Base-by-base conservation (phyloP, 2,329 filamentous ascomycete species). In the Xylaria sp. region DNA sequence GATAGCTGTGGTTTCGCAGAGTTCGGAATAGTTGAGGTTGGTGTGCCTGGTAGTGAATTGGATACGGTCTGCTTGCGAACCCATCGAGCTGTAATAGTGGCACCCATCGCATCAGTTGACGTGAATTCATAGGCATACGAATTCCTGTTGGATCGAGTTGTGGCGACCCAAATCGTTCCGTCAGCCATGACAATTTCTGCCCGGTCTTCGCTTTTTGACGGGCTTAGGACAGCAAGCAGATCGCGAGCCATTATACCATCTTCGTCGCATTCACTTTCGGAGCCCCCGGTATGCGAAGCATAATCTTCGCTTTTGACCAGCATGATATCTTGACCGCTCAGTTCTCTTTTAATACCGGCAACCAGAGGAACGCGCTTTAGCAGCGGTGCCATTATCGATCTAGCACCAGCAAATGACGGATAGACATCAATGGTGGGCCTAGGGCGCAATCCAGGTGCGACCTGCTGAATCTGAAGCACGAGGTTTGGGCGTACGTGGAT, bases 381-480 rank as follows among this genome's bases (percentile, higher is more conserved):
- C 27, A 92, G 79, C 19, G 85, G 84, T 5, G 89, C 86, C 24
- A 89, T 84, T 65, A 88, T 88, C 61, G 85, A 81, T 68, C 86
- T 80, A 54, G 85, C 81, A 48, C 91, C 82, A 14, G 86, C 82
- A n/a, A 86, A 87, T 1, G 90, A 88, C 0, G 92, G 91, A 50
- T 93, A 85, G n/a, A 93, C 87, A 73, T 95, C 92, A 71, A 93
- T 89, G 3, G 88, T 86, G 0, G 92, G 92, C 60, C 85, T 84
- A 0, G 91, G 90, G 27, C 92, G 86, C 17, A 83, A 83, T 69
- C 88, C 85, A 48, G 84, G 80, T 1, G 85, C 83, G n/a, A 93
- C 78, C 65, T 88, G 85, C 75, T 94, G 92, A 17, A 94, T 81
- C 78, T 95, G 92, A 5, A 94, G 84, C 5, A 93, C 81, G 19